Conservation (phyloP, 140 eudicot species). For the Cichorium intybus region DNA sequence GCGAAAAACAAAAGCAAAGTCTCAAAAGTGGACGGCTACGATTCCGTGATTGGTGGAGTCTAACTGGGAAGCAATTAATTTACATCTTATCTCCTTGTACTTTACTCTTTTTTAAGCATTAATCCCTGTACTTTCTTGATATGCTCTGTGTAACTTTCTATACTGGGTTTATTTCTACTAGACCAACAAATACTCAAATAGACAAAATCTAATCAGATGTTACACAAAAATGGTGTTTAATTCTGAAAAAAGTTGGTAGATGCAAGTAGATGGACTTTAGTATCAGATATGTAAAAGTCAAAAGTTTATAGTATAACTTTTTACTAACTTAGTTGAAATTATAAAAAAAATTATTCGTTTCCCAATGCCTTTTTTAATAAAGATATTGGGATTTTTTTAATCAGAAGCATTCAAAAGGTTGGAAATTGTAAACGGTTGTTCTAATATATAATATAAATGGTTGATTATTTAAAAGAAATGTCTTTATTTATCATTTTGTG, state of each 20-base stretch:
- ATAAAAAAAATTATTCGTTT: background rate
- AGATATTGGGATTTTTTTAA: background rate
- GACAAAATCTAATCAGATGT: constrained; percentile 1
- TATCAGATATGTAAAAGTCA: background rate
- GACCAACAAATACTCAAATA: background rate
- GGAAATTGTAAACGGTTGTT: constrained; percentile 12
- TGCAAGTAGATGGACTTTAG: background rate
- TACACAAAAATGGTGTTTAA: constrained; percentile 10
- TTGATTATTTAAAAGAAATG: background rate
- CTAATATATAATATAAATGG: constrained; percentile 1
- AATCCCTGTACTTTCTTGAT: constrained; percentile 25
- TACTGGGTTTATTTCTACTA: constrained; percentile 2
- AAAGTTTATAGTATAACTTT: background rate
- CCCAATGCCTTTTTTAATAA: background rate
- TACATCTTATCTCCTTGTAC: constrained; percentile 31
- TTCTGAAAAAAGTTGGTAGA: background rate
- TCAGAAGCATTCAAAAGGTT: background rate
- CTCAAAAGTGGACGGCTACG: constrained; percentile 27
- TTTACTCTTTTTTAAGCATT: constrained; percentile 17
- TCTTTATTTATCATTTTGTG: background rate
- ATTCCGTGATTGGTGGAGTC: constrained; percentile 37
- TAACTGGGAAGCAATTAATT: constrained; percentile 12
- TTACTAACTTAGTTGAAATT: background rate
- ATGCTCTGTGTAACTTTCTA: constrained; percentile 21
- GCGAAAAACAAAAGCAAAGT: background rate